Evolutionary conservation across 331 rosid species (phyloP), one percentile per base, ranked within the genome.

Genomic region (Pyrus hybrid): DNA sequence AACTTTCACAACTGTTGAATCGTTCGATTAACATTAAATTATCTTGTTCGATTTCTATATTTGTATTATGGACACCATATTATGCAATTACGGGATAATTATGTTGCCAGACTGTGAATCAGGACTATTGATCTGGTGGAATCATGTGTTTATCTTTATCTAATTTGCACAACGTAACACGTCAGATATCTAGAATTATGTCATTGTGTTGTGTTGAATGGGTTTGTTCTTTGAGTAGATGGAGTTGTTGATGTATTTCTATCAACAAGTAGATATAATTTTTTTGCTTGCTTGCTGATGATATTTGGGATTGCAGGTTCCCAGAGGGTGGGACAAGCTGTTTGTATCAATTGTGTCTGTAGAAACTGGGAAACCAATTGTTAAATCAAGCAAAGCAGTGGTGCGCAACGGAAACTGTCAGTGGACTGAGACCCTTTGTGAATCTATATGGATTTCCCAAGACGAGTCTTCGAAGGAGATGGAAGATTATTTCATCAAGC

Each of bases 271-370:
- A 5, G 30, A 8, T 63, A 3, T 2, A 32, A 37, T 0, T 43
- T 43, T 29, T 22, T 37, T 53, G 47, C 14, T 71, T 17, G 67
- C 35, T 64, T 53, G 30, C 9, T 51, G 79, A 17, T 75, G 35
- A 33, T 49, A 6, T 56, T n/a, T 58, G 73, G 68, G 74, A 29
- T 26, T 49, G 23, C 79, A 95, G 99, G 97, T 95, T 53, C 97
- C 99, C 28, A 89, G 87, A 83, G 97, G 97, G 45, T 95, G 97
- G 97, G 97, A 95, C 77, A 95, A 88, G 86, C 80, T 95, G 77
- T 86, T 79, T 83, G 80, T 95, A 80, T 92, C 97, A 76, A 72
- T 90, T 68, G 81, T 86, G 67, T 88, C 95, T 3, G 81, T 79
- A 12, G 88, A 87, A 83, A 90, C 83, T 63, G 97, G 93, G 63